Evolutionary conservation across 352 stramenopile species (phyloP), one percentile per base, ranked within the genome.

Genomic region (Phytophthora ohioensis): DNA sequence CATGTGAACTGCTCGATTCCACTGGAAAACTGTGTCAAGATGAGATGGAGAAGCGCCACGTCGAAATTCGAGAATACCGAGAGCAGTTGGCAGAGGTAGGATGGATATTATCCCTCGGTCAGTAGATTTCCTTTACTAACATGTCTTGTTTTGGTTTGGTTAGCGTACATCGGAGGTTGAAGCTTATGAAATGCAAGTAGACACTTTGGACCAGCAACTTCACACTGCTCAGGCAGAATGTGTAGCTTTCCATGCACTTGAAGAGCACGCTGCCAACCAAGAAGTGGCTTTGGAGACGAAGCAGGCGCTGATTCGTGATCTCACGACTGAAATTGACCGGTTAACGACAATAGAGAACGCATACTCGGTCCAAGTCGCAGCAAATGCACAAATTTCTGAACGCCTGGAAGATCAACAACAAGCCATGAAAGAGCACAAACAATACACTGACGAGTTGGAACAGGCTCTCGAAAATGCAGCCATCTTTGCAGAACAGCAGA

Each of bases 31-130:
- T 80, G 35, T 88, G 79, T 17, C 69, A 77, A 38, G 10, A 69
- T 2, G 79, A 82, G 45, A 80, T 87, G 69, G 54, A 73, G 4
- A 78, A 79, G 41, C 59, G 78, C 34, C 78, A 87, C 30, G 47
- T 63, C 0, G 61, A 76, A 27, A 41, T 78, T 42, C 48, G 55
- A 36, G 59, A 75, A 9, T 74, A 39, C 21, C 59, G 68, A 56
- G 49, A 58, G n/a, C 46, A 70, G 27, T 60, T 84, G n/a, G 11
- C 59, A 31, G 63, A 81, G 73, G 77, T 82, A 41, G 57, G 49
- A 21, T 0, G n/a, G 4, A n/a, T 17, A 36, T 21, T 31, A 12
- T 42, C 3, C n/a, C 34, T 34, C 17, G 3, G 21, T 27, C 4
- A 61, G 10, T 60, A 17, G 36, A 12, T 13, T 56, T 12, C 4